Conservation (phyloP, 441 rosid species). For the Manihot esculenta region DNA sequence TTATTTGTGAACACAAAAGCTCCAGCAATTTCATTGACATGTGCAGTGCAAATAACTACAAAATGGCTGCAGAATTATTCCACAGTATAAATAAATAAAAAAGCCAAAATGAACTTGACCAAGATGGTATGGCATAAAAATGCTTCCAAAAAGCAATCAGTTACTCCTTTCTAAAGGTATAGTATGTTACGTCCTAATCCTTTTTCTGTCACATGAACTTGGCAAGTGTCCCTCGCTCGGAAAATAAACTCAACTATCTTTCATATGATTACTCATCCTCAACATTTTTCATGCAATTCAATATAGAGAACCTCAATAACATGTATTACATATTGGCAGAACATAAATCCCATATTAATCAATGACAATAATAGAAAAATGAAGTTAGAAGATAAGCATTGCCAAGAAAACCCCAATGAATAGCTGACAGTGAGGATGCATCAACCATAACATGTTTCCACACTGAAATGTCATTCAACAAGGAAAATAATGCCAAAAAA, state of each 20-base stretch:
- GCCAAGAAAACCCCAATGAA: neutral
- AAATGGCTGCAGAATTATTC: neutral
- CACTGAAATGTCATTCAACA: neutral
- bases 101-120: neutral
- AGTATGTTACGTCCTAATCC: neutral
- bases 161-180: conserved; percentile 1
- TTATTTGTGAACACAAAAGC: conserved; percentile 4
- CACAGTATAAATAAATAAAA: neutral
- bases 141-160: neutral
- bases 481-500: neutral
- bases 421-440: neutral
- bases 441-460: neutral
- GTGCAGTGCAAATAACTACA: neutral
- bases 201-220: neutral
- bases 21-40: neutral
- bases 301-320: neutral
- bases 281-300: neutral
- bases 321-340: neutral
- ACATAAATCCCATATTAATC: neutral
- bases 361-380: neutral
- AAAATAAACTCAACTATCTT: neutral
- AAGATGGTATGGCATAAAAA: neutral
- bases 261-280: conserved; percentile 3
- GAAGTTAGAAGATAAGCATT: neutral
- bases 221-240: neutral